Percentiles rank a stretch among this genome's conserved stretches.
phyloP scores from a whole-genome alignment of 2,329 filamentous ascomycete species.

The Phialocephala subalpina region DNA sequence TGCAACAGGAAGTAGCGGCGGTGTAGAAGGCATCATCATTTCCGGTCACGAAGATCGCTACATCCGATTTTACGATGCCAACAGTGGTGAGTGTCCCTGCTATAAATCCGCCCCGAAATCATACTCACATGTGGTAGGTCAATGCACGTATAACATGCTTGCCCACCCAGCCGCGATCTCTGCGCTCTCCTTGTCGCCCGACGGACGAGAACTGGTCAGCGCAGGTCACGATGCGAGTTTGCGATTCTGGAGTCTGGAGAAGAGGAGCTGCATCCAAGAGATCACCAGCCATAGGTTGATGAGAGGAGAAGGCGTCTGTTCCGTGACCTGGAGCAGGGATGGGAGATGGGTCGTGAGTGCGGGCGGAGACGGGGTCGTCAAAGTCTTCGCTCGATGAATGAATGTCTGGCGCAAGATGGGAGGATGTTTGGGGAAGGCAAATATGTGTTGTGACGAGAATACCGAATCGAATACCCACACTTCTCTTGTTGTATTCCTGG shows the following conservation, averaged over 20 bases:
- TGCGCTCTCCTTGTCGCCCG: slow-evolving; percentile 87
- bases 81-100: slow-evolving; percentile 79
- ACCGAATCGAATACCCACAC: slow-evolving; percentile 21
- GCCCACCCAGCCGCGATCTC: slow-evolving; percentile 95
- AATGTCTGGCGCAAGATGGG: slow-evolving; percentile 3
- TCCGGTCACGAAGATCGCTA: slow-evolving; percentile 97
- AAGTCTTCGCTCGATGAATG: slow-evolving; percentile 73
- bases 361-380: slow-evolving; percentile 94
- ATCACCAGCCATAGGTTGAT: slow-evolving; percentile 93
- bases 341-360: slow-evolving; percentile 94
- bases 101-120: neutral
- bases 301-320: slow-evolving; percentile 94
- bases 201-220: slow-evolving; percentile 92
- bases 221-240: slow-evolving; percentile 95
- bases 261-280: slow-evolving; percentile 93
- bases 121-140: slow-evolving; percentile 65
- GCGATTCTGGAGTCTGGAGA: slow-evolving; percentile 97
- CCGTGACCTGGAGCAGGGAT: slow-evolving; percentile 95
- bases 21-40: slow-evolving; percentile 92
- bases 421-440: neutral
- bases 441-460: slow-evolving; percentile 14
- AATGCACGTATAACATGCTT: slow-evolving; percentile 99
- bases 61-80: slow-evolving; percentile 97
- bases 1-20: slow-evolving; percentile 80
- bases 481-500: slow-evolving; percentile 24